Evolutionary conservation across 768 basidiomycete species (phyloP).

Genomic region (Trametes coccinea): DNA sequence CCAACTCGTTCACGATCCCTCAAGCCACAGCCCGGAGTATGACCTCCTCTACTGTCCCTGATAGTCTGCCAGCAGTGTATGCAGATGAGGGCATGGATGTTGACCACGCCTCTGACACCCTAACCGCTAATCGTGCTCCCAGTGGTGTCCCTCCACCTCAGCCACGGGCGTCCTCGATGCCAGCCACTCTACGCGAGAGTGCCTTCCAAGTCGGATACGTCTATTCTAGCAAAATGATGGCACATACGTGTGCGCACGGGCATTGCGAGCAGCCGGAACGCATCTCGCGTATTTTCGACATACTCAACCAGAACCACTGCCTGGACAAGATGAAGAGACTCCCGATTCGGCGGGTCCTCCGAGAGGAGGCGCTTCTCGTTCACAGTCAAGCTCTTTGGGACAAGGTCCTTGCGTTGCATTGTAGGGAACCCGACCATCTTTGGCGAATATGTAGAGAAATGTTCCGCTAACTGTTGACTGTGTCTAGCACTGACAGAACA

Average conservation of each 20-base stretch:
- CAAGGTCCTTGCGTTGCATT: constrained; percentile 76
- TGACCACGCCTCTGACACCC: neutral
- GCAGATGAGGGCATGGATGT: neutral
- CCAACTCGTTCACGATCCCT: no score
- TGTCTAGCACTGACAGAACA: constrained; percentile 69
- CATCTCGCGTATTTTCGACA: constrained; percentile 73
- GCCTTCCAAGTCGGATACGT: constrained; percentile 73
- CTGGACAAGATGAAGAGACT: constrained; percentile 75
- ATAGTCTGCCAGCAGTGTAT: no score
- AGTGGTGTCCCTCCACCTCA: neutral
- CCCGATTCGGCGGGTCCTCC: constrained; percentile 69
- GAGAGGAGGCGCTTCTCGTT: constrained; percentile 82
- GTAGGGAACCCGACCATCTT: constrained; percentile 46
- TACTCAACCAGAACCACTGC: constrained; percentile 59
- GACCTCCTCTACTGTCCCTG: no score
- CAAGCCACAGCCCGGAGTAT: no score
- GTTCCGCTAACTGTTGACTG: neutral
- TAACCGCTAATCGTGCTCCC: neutral
- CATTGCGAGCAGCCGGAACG: constrained; percentile 81
- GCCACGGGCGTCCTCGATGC: constrained; percentile 10
- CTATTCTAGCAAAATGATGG: constrained; percentile 84
- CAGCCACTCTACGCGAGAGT: constrained; percentile 10
- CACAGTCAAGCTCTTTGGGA: constrained; percentile 93
- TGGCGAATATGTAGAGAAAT: neutral
- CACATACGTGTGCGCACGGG: constrained; percentile 69